phyloP scores from a whole-genome alignment of 352 stramenopile species.

The Pythium plurisporium region DNA sequence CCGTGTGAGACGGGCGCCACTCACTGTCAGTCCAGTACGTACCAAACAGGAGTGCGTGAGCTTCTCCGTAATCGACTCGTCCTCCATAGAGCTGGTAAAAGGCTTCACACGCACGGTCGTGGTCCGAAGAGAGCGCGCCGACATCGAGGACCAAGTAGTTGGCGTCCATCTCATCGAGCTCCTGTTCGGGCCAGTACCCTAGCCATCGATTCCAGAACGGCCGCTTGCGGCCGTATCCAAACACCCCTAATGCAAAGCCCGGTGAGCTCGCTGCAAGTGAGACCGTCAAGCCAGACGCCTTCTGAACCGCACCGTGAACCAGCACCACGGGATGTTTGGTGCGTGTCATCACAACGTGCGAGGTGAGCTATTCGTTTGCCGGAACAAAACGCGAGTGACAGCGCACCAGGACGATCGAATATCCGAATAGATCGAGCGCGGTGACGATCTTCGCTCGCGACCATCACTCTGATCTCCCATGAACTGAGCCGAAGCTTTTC shows the following conservation, averaged over 20 bases:
- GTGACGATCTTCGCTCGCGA: slow-evolving; percentile 1
- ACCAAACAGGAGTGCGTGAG: slow-evolving; percentile 28
- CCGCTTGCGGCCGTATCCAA: slow-evolving; percentile 24
- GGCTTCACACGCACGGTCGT: slow-evolving; percentile 37
- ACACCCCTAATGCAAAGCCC: too few relatives aligned
- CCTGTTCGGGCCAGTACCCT: slow-evolving; percentile 34
- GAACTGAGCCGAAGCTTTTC: slow-evolving; percentile 1
- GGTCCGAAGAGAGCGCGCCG: slow-evolving; percentile 31
- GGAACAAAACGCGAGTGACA: not conserved
- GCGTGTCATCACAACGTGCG: too few relatives aligned
- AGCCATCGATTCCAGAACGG: slow-evolving; percentile 27
- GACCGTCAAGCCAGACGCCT: too few relatives aligned
- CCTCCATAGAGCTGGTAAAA: slow-evolving; percentile 42
- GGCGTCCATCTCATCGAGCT: slow-evolving; percentile 21
- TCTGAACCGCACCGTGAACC: slow-evolving; percentile 34
- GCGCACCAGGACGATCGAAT: not conserved
- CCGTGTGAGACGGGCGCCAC: too few relatives aligned
- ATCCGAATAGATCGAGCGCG: not conserved
- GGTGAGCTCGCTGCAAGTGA: too few relatives aligned
- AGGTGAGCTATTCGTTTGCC: not conserved
- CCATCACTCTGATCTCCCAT: slow-evolving; percentile 2
- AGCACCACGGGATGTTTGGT: slow-evolving; percentile 27
- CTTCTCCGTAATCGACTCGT: slow-evolving; percentile 57
- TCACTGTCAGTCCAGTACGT: too few relatives aligned
- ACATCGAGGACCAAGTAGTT: slow-evolving; percentile 38